Base-by-base conservation (phyloP, 179 eudicot genomes). In the Beta lomatogona region DNA sequence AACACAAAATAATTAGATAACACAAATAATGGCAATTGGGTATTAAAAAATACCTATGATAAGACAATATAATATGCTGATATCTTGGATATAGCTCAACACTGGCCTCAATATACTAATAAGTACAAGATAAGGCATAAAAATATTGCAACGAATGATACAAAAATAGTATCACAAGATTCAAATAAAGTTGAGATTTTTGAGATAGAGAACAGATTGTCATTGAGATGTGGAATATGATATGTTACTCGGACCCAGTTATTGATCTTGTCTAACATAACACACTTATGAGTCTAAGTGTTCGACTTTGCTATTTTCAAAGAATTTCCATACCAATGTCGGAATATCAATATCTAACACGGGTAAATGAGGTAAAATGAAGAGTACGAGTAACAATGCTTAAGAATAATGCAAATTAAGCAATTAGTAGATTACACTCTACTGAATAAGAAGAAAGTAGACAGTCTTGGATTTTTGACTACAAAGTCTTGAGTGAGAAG, bases 381-480 rank as follows among this genome's bases (percentile, higher is more conserved):
- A 36, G 41, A 36, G 41, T 36, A 36, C 41, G 2, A 36, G 41
- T 36, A 36, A 36, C 3, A 36, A 36, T 4, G 41, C 3, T 36
- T 36, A 36, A 28, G 31, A 28, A 28, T 28, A 28, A 28, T 28
- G 31, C 31, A 28, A 28, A 28, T 28, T 28, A 28, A 28, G 31
- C 31, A 28, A 28, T 28, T 28, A 60, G 21, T 25, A 75, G 36
- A 36, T 60, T 76, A 55, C 48, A 58, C 9, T 28, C 75, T 66
- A 83, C 88, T 86, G 83, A 86, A 88, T 86, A 87, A 90, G 87
- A 83, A 86, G 88, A 87, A 88, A 86, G 61, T 72, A 76, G 84
- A 85, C 82, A 85, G 81, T 87, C 92, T 87, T 59, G 86, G 88
- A 83, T 83, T 85, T 73, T 89, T 90, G 93, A 91, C 93, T 77